A percentile compares a stretch with the other conserved stretches of the same genome.
These are phyloP conservation scores for Nigrospora osmanthi DNA, from an alignment of 2,329 filamentous ascomycete genomes.

Conservation along the genomic window DNA sequence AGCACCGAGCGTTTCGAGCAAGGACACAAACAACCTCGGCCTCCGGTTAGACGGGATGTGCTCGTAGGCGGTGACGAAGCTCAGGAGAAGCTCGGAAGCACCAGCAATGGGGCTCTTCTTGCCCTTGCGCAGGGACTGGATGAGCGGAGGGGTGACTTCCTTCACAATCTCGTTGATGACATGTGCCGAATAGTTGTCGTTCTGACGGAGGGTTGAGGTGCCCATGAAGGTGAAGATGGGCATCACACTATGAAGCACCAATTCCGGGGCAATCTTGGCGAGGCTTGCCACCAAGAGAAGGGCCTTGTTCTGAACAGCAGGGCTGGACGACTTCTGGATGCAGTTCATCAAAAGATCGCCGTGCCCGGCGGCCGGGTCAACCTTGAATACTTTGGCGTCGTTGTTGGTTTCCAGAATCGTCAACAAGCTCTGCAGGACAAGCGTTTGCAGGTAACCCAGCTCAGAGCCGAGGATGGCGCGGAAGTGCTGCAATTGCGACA, in stretches of 20 bases:
- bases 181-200: conserved; percentile 93
- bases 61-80: conserved; percentile 93
- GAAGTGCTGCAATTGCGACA: conserved; percentile 83
- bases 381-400: conserved; percentile 48
- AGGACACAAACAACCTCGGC: conserved; percentile 72
- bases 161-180: conserved; percentile 94
- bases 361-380: conserved; percentile 74
- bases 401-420: conserved; percentile 77
- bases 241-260: conserved; percentile 96
- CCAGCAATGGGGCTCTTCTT: conserved; percentile 72
- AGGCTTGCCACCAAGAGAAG: conserved; percentile 81
- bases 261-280: conserved; percentile 78
- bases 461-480: conserved; percentile 76
- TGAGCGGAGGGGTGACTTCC: conserved; percentile 85
- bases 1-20: conserved; percentile 78
- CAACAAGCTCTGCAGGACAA: conserved; percentile 74
- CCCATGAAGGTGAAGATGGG: conserved; percentile 99
- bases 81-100: conserved; percentile 83
- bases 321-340: conserved; percentile 83
- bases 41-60: conserved; percentile 87
- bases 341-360: conserved; percentile 90
- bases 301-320: conserved; percentile 88
- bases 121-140: conserved; percentile 75
- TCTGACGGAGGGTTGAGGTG: conserved; percentile 80
- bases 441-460: conserved; percentile 80